phyloP scores from a whole-genome alignment of 2,329 filamentous ascomycete genomes.

The Claviceps africana region DNA sequence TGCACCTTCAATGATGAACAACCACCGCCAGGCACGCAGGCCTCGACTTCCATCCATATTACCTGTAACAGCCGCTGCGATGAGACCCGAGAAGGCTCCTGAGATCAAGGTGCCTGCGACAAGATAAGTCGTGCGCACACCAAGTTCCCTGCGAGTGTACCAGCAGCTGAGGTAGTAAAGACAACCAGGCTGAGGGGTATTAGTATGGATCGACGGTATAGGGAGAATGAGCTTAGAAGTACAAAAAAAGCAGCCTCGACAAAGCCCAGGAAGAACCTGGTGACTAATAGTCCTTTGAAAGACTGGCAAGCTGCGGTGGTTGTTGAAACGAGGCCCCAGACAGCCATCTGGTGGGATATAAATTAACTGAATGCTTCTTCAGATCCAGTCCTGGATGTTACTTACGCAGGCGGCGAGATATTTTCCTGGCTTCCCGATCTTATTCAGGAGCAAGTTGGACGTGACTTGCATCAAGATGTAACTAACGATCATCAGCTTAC shows the following conservation, averaged over 20 bases:
- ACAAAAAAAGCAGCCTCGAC: conserved; percentile 26
- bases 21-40: conserved; percentile 19
- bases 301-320: conserved; percentile 27
- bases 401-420: conserved; percentile 30
- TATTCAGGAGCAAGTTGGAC: conserved; percentile 37
- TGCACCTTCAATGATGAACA: conserved; percentile 19
- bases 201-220: conserved; percentile 20
- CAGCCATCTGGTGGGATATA: not conserved
- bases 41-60: conserved; percentile 15
- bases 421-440: conserved; percentile 32
- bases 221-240: conserved; percentile 20
- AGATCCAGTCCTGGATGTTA: not conserved
- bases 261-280: conserved; percentile 26
- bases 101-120: conserved; percentile 27
- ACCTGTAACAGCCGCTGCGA: conserved; percentile 27
- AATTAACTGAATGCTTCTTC: not conserved
- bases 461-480: conserved; percentile 38
- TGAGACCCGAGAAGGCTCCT: conserved; percentile 27
- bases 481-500: conserved; percentile 10
- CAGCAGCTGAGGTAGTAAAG: conserved; percentile 19
- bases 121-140: conserved; percentile 28
- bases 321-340: conserved; percentile 12
- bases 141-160: conserved; percentile 37
- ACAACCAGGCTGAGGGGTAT: not conserved
- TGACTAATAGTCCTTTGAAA: conserved; percentile 27